Evolutionary conservation across 768 basidiomycete species (phyloP).

Genomic region (Phallus indusiatus): DNA sequence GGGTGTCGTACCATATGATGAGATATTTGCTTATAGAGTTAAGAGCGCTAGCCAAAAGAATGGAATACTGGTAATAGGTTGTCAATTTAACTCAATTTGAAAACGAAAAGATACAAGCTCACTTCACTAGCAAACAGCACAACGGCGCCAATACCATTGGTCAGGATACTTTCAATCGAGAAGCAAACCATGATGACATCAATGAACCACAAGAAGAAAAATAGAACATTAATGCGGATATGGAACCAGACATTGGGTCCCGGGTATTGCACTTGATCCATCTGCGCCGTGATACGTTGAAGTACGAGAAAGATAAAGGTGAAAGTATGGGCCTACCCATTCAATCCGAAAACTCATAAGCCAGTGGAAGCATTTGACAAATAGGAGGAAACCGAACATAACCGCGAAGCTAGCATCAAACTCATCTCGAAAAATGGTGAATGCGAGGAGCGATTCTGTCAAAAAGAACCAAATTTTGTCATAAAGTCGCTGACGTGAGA

Average conservation of each 20-base stretch:
- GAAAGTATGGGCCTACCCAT: conserved; percentile 53
- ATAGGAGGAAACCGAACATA: conserved; percentile 91
- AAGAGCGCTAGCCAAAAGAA: conserved; percentile 71
- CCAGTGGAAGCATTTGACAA: conserved; percentile 98
- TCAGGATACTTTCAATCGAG: conserved; percentile 70
- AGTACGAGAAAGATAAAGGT: neutral
- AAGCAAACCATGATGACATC: conserved; percentile 74
- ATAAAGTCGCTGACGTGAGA: conserved; percentile 70
- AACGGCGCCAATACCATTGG: conserved; percentile 79
- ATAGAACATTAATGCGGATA: conserved; percentile 66
- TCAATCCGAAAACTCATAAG: conserved; percentile 90
- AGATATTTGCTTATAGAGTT: conserved; percentile 77
- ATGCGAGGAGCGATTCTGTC: conserved; percentile 90
- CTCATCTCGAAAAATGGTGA: conserved; percentile 95
- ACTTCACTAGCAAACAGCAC: conserved; percentile 95
- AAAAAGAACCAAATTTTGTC: conserved; percentile 97
- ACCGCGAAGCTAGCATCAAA: conserved; percentile 87
- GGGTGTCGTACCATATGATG: conserved; percentile 72
- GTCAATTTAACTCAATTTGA: neutral
- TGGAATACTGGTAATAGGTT: conserved; percentile 57
- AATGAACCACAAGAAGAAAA: conserved; percentile 61
- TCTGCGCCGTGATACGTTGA: conserved; percentile 37
- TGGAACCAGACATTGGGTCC: conserved; percentile 81
- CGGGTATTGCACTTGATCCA: conserved; percentile 92
- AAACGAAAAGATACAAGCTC: conserved; percentile 18